These are phyloP conservation scores for Talaromyces sp. DNA, from an alignment of 2,329 filamentous ascomycete genomes.

Conservation along the genomic window DNA sequence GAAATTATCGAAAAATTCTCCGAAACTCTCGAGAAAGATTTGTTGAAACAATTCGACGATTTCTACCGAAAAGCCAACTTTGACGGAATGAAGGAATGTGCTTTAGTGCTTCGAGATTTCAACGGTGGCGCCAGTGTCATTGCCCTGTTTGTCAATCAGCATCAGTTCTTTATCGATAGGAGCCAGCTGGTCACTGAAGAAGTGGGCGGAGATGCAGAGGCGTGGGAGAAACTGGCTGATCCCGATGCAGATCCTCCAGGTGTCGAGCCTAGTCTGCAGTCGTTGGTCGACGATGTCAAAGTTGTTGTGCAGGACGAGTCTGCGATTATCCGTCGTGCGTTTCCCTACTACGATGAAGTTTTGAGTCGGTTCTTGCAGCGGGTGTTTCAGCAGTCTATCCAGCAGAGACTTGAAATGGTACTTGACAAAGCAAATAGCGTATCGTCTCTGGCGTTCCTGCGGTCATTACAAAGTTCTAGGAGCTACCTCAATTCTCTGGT, in stretches of 20 bases:
- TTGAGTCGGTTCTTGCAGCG: conserved; percentile 89
- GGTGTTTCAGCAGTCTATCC: conserved; percentile 96
- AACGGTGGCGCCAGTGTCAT: conserved; percentile 94
- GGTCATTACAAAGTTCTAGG: conserved; percentile 85
- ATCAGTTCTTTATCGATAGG: conserved; percentile 97
- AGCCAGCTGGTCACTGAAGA: conserved; percentile 90
- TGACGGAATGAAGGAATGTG: conserved; percentile 96
- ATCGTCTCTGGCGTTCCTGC: conserved; percentile 86
- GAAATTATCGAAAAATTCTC: conserved; percentile 96
- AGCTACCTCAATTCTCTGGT: conserved; percentile 84
- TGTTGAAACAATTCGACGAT: conserved; percentile 94
- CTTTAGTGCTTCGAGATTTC: conserved; percentile 90
- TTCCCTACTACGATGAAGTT: conserved; percentile 94
- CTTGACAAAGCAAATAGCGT: conserved; percentile 90
- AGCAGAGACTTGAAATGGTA: conserved; percentile 92
- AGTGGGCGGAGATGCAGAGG: conserved; percentile 59
- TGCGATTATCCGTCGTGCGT: conserved; percentile 92
- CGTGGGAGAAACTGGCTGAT: conserved; percentile 90
- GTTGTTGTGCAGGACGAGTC: conserved; percentile 97
- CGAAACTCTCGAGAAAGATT: conserved; percentile 90
- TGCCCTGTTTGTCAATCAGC: conserved; percentile 94
- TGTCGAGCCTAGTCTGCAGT: conserved; percentile 88
- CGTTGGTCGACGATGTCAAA: conserved; percentile 87
- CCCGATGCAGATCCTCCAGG: conserved; percentile 89
- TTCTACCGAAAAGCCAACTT: conserved; percentile 95